Percentiles rank a stretch among this genome's conserved stretches.
phyloP scores from a whole-genome alignment of 768 basidiomycete genomes.

The Pisolithus albus region DNA sequence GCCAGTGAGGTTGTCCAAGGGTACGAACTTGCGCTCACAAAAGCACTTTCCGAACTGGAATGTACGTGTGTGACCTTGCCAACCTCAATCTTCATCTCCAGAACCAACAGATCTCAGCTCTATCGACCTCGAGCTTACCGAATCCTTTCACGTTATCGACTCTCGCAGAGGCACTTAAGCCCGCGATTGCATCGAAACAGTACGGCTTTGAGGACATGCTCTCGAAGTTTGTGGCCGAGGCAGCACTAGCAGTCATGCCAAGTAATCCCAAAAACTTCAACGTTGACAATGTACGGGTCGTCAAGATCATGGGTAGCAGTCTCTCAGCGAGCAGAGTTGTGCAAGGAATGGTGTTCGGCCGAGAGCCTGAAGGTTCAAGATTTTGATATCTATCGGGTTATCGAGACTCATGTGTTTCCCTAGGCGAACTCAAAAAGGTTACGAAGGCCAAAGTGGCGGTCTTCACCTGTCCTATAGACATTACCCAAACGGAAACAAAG shows the following conservation, averaged over 20 bases:
- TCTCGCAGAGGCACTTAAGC: slow-evolving; percentile 73
- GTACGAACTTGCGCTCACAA: slow-evolving; percentile 84
- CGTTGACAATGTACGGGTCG: slow-evolving; percentile 95
- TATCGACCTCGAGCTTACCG: slow-evolving; percentile 64
- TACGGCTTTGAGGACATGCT: slow-evolving; percentile 88
- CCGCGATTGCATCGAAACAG: slow-evolving; percentile 95
- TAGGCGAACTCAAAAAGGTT: slow-evolving; percentile 78
- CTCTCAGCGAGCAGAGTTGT: slow-evolving; percentile 83
- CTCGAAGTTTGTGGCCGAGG: slow-evolving; percentile 82
- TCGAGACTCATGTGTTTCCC: neutral
- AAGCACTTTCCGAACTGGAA: slow-evolving; percentile 83
- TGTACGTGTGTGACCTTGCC: slow-evolving; percentile 45
- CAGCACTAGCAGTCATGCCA: slow-evolving; percentile 89
- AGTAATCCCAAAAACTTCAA: slow-evolving; percentile 86
- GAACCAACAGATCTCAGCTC: slow-evolving; percentile 37
- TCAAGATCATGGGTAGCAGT: slow-evolving; percentile 96
- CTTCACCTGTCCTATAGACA: slow-evolving; percentile 88
- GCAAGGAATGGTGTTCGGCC: slow-evolving; percentile 95
- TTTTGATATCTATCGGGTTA: neutral
- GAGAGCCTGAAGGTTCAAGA: slow-evolving; percentile 80
- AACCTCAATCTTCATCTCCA: slow-evolving; percentile 6
- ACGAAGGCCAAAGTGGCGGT: slow-evolving; percentile 89
- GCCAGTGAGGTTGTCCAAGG: slow-evolving; percentile 94
- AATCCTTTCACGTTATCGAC: slow-evolving; percentile 63
- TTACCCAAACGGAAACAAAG: slow-evolving; percentile 97